Conservation (phyloP, 2,329 filamentous ascomycete genomes). For the Aspergillus candidus region DNA sequence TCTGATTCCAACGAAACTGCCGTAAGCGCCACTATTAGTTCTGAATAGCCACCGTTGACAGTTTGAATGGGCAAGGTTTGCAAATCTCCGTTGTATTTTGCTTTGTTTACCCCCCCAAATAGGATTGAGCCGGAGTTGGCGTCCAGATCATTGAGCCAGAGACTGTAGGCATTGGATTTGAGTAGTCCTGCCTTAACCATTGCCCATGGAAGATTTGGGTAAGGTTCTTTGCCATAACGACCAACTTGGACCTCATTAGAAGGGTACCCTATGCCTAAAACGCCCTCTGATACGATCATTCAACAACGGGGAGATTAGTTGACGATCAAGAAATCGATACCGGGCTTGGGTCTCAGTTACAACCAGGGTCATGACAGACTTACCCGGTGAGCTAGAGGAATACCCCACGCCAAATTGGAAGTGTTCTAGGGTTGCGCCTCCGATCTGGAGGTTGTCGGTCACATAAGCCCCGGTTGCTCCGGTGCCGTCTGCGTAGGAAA, state of each 20-base stretch:
- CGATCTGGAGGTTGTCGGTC: slow-evolving; percentile 61
- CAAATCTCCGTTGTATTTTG: slow-evolving; percentile 57
- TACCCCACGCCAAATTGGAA: slow-evolving; percentile 59
- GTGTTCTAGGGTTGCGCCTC: slow-evolving; percentile 42
- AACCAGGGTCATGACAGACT: slow-evolving; percentile 4
- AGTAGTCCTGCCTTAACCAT: slow-evolving; percentile 58
- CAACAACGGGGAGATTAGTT: neutral
- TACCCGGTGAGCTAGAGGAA: slow-evolving; percentile 44
- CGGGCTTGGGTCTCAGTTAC: neutral
- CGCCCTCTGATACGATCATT: slow-evolving; percentile 51
- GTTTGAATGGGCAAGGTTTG: slow-evolving; percentile 61
- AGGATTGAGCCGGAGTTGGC: slow-evolving; percentile 61
- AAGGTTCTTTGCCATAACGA: slow-evolving; percentile 45
- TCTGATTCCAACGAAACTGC: slow-evolving; percentile 41
- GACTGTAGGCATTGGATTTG: slow-evolving; percentile 61
- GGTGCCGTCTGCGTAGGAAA: slow-evolving; percentile 78
- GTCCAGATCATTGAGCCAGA: slow-evolving; percentile 69
- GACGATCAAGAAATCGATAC: neutral
- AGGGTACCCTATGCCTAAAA: slow-evolving; percentile 78
- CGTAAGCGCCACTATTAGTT: slow-evolving; percentile 67
- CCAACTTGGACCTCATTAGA: slow-evolving; percentile 61
- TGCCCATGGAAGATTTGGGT: slow-evolving; percentile 63
- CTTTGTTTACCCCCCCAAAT: slow-evolving; percentile 68
- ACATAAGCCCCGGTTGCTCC: slow-evolving; percentile 74
- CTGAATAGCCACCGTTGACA: slow-evolving; percentile 46